phyloP scores from a whole-genome alignment of 2,329 filamentous ascomycete species.

The Phaeophleospora eucalypticola region DNA sequence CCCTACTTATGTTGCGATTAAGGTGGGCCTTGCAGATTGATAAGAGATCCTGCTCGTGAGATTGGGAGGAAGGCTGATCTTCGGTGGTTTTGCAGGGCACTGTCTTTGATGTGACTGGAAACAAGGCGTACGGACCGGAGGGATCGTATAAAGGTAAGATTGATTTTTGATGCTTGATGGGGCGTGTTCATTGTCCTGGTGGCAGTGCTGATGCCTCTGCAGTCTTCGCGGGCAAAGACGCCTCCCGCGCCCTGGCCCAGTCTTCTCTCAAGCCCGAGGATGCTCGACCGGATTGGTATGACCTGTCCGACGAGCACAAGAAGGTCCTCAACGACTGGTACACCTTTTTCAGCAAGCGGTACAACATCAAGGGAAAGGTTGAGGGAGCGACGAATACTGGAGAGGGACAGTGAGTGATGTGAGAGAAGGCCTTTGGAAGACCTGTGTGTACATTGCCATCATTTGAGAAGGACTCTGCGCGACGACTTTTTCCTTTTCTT shows the following conservation, averaged over 20 bases:
- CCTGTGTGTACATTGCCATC: too few species aligned
- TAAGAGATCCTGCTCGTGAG: too few species aligned
- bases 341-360: constrained; percentile 94
- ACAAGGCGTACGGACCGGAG: constrained; percentile 76
- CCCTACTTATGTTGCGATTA: constrained; percentile 59
- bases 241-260: constrained; percentile 82
- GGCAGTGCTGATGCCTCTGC: constrained; percentile 1
- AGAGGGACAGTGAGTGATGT: constrained; percentile 4
- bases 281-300: constrained; percentile 75
- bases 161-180: neutral
- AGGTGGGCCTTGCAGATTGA: too few species aligned
- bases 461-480: too few species aligned
- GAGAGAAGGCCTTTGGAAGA: too few species aligned
- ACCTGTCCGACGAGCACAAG: constrained; percentile 80
- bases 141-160: constrained; percentile 75
- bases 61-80: constrained; percentile 3
- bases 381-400: constrained; percentile 32
- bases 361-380: constrained; percentile 73
- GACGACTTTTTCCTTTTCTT: too few species aligned
- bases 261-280: constrained; percentile 85
- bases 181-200: neutral
- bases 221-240: constrained; percentile 96
- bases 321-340: constrained; percentile 84
- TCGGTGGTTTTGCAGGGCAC: constrained; percentile 65
- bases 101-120: constrained; percentile 90